Base-by-base conservation (phyloP, 140 eudicot genomes). In the Oenanthe javanica region DNA sequence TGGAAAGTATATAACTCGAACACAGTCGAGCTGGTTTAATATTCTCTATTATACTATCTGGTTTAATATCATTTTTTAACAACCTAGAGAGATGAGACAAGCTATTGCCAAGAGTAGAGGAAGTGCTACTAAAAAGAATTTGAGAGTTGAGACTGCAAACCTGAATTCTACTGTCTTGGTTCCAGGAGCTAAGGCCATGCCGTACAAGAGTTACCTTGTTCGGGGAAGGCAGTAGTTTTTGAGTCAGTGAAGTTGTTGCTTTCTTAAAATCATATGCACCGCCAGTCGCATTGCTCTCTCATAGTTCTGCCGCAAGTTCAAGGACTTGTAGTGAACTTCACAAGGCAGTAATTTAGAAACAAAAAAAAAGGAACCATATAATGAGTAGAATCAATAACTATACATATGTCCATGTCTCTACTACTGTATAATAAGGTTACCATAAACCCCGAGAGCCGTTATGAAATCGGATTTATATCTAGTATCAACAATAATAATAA, bases 181-280 rank as follows among this genome's bases (percentile, higher is more conserved):
- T 91, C 97, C 97, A 91, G 72, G 97, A 75, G 89, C 97, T 91
- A 64, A 89, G 90, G 51, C 97, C 97, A 82, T 91, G 97, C 61
- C 97, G 81, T 42, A 91, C 89, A 52, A 91, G 85, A 54, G 93
- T 91, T 43, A 91, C 91, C 86, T 89, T 87, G 90, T 91, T 91
- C 13, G 94, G 97, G 48, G 91, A 82, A 51, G 91, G 83, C 80
- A 91, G 78, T 64, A 77, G 72, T 69, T 85, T 88, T 47, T 81
- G 89, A 79, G 97, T 75, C 76, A 91, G 87, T 18, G 97, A 91
- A 40, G 89, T 89, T 67, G 97, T 91, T 76, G 97, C 94, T 78
- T 79, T 88, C 66, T 82, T 81, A 76, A 89, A 91, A 85, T 86
- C 92, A 80, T 86, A 91, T 8, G 94, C 92, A 45, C 97, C 97